Evolutionary conservation across 1,284 basidiomycete species (phyloP), one percentile per base, ranked within the genome.

Genomic region (Cutaneotrichosporon daszewskae): DNA sequence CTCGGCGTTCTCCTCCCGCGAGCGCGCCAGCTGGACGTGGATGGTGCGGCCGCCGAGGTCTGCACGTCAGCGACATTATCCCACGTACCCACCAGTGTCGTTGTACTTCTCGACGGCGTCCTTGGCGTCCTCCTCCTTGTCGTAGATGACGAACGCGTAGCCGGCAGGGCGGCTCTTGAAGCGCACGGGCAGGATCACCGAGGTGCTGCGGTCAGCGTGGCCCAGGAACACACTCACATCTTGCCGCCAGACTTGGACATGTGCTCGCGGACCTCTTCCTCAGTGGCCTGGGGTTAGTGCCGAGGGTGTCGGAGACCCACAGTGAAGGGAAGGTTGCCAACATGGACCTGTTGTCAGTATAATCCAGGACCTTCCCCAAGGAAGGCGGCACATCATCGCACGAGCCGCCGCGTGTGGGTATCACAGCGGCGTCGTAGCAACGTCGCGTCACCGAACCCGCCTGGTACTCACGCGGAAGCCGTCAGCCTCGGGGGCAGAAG

Each of bases 91-190:
- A 49, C 34, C 41, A 24, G 47, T 45, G 41, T 85, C 85, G 78
- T 92, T 78, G 65, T 94, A 83, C 64, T 78, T 73, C 54, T 89
- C 84, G 66, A 90, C 84, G 49, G 87, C 91, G 71, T 81, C 81
- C 74, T 89, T 77, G 52, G 85, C 87, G 64, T 87, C 84, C 69
- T 85, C 85, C 69, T 77, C 77, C 66, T 79, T 83, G 66, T 79
- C 75, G 72, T 89, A 79, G 54, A 85, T 81, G 68, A 91, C 87
- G 68, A 94, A 94, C 57, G 88, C 90, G 74, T 90, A 94, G 51
- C 89, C 89, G 62, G 87, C 59, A 16, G 66, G 62, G 37, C 64
- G 57, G 47, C 57, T 57, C 52, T 49, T 54, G 59, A 61, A 64
- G 34, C 57, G 60, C 26, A 51, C 53, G 13, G 65, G 66, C 23